Percentiles rank a stretch among this genome's conserved stretches.
phyloP scores from a whole-genome alignment of 306 rosid species.

The Hippophae tibetana region DNA sequence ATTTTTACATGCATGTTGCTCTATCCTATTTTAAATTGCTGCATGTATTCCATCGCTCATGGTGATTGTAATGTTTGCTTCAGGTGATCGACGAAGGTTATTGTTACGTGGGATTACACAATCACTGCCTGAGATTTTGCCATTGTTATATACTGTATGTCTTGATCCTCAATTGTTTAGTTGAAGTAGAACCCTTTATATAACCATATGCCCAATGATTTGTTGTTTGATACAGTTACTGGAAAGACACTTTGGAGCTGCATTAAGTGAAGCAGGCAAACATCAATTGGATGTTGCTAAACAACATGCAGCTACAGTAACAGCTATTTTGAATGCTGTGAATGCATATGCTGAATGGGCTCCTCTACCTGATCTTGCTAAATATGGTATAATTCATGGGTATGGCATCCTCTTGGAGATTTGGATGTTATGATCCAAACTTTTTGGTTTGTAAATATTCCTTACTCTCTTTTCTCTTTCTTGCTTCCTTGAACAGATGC shows the following conservation, averaged over 20 bases:
- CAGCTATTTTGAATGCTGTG: constrained; percentile 69
- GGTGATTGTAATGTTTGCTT: constrained; percentile 19
- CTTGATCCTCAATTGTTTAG: constrained; percentile 18
- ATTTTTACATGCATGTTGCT: constrained; percentile 2
- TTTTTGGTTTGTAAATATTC: constrained; percentile 12
- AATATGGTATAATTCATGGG: constrained; percentile 89
- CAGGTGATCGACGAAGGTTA: constrained; percentile 83
- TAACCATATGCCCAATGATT: constrained; percentile 1
- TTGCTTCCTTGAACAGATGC: constrained; percentile 48
- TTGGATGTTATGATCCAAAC: constrained; percentile 14
- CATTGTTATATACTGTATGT: constrained; percentile 64
- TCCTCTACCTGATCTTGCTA: constrained; percentile 81
- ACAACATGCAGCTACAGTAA: constrained; percentile 73
- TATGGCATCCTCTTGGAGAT: constrained; percentile 31
- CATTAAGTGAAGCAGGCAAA: constrained; percentile 60
- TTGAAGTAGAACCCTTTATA: not conserved
- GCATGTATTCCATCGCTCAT: constrained; percentile 17
- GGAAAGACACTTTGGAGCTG: constrained; percentile 81
- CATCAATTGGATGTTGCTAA: constrained; percentile 66
- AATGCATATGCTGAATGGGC: constrained; percentile 99
- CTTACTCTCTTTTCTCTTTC: constrained; percentile 19
- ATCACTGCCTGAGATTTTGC: constrained; percentile 82
- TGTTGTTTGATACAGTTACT: constrained; percentile 54
- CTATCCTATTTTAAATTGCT: constrained; percentile 19
- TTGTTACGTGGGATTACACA: constrained; percentile 82